Conservation (phyloP, 1,139 yeast genomes). For the Blastobotrys buckinghamii region DNA sequence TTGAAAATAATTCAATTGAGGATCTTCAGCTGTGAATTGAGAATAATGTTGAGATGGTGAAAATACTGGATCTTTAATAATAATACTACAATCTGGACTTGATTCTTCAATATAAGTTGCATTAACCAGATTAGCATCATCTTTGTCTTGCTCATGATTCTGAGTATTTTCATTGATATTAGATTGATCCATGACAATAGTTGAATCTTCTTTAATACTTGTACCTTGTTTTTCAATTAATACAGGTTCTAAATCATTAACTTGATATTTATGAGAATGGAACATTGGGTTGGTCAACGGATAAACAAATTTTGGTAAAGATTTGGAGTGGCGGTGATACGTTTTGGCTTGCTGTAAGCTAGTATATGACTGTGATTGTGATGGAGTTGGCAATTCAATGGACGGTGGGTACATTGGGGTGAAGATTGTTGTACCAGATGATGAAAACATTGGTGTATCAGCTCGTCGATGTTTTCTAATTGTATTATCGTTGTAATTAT, state of each 20-base stretch:
- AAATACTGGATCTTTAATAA: not conserved
- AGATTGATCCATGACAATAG: not conserved
- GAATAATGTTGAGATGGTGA: not conserved
- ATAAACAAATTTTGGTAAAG: slow-evolving; percentile 1
- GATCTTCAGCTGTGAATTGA: too few species aligned
- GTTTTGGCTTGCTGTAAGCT: too few species aligned
- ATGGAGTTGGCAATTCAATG: too few species aligned
- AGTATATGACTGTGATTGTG: too few species aligned
- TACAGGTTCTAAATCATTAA: not conserved
- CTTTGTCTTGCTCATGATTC: not conserved
- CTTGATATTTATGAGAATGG: slow-evolving; percentile 3
- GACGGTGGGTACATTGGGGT: too few species aligned
- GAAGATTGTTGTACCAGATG: too few species aligned
- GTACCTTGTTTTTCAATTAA: not conserved
- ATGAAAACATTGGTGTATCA: too few species aligned
- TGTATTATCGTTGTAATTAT: too few species aligned
- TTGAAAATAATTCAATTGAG: too few species aligned
- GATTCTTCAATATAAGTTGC: not conserved
- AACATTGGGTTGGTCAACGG: slow-evolving; percentile 6
- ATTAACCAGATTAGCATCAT: not conserved
- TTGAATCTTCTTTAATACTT: not conserved
- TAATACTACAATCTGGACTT: not conserved
- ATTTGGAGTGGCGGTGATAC: not conserved
- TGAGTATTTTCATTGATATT: not conserved
- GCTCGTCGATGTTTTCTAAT: too few species aligned